These are phyloP conservation scores for Saraca asoca DNA, from an alignment of 331 rosid species.

Conservation along the genomic window DNA sequence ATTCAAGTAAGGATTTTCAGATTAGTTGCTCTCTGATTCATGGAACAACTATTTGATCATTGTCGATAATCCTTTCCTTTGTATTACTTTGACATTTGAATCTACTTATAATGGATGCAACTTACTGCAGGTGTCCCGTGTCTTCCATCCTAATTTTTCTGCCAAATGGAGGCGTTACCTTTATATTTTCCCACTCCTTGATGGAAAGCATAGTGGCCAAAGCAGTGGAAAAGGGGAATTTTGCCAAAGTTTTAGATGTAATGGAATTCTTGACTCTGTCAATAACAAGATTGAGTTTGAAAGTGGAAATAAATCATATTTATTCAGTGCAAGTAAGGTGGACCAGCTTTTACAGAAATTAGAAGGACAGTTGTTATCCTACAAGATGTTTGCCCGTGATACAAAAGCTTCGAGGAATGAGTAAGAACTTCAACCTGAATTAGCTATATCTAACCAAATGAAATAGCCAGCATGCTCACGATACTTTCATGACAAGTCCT, in stretches of 20 bases:
- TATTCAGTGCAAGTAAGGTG: slow-evolving; percentile 65
- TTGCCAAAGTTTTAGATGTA: slow-evolving; percentile 32
- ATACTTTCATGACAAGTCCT: not conserved
- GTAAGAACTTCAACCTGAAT: slow-evolving; percentile 54
- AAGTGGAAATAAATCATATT: slow-evolving; percentile 49
- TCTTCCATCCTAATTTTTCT: slow-evolving; percentile 90
- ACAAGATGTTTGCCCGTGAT: slow-evolving; percentile 96
- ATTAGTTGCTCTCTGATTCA: slow-evolving; percentile 29
- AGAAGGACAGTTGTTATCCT: slow-evolving; percentile 86
- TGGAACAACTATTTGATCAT: slow-evolving; percentile 12
- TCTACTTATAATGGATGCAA: slow-evolving; percentile 22
- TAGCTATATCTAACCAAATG: slow-evolving; percentile 17
- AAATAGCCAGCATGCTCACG: not conserved
- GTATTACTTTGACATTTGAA: not conserved
- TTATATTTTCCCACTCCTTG: slow-evolving; percentile 74
- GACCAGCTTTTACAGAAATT: slow-evolving; percentile 63
- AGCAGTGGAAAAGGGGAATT: slow-evolving; percentile 41
- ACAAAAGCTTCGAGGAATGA: slow-evolving; percentile 92
- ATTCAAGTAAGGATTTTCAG: slow-evolving; percentile 19
- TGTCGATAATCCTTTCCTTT: not conserved
- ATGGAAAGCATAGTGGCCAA: slow-evolving; percentile 47
- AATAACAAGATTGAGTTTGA: slow-evolving; percentile 35
- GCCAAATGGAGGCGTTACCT: slow-evolving; percentile 96
- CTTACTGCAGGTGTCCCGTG: slow-evolving; percentile 75
- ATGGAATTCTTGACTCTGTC: slow-evolving; percentile 31